A percentile compares a stretch with the other conserved stretches of the same genome.
Conservation (phyloP, 345 rosid genomes). For the Acer yangbiense region DNA sequence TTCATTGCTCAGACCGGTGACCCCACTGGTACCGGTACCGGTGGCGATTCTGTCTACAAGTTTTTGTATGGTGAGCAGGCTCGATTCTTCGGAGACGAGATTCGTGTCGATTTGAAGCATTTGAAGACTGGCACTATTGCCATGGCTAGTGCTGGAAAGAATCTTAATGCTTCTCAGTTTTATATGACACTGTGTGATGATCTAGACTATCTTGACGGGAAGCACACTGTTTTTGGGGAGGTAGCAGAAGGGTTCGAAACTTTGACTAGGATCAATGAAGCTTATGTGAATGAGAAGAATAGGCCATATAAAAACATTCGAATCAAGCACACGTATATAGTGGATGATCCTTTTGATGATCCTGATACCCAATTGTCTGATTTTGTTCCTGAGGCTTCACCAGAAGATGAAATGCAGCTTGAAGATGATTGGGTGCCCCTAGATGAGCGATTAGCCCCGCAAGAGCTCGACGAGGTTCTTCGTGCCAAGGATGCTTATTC, state of each 20-base stretch:
- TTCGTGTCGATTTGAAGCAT: slow-evolving; percentile 86
- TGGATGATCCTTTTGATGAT: slow-evolving; percentile 94
- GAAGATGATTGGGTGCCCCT: slow-evolving; percentile 99
- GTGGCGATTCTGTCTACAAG: slow-evolving; percentile 79
- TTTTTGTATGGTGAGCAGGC: slow-evolving; percentile 90
- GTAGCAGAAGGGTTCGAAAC: slow-evolving; percentile 89
- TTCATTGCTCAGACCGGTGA: slow-evolving; percentile 50
- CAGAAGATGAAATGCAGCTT: slow-evolving; percentile 87
- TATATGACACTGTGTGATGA: slow-evolving; percentile 83
- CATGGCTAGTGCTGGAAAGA: slow-evolving; percentile 97
- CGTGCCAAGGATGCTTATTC: slow-evolving; percentile 83
- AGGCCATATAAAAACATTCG: slow-evolving; percentile 82
- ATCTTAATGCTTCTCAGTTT: slow-evolving; percentile 98
- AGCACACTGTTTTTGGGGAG: slow-evolving; percentile 86
- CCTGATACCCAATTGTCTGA: slow-evolving; percentile 55
- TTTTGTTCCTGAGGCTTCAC: slow-evolving; percentile 84
- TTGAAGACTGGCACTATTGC: slow-evolving; percentile 82
- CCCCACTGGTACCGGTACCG: slow-evolving; percentile 30
- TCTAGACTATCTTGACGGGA: slow-evolving; percentile 63
- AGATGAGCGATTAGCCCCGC: slow-evolving; percentile 72
- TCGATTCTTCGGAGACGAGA: slow-evolving; percentile 85
- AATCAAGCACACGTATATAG: slow-evolving; percentile 76
- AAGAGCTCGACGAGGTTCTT: slow-evolving; percentile 76
- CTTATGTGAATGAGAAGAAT: slow-evolving; percentile 78
- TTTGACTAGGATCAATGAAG: slow-evolving; percentile 82